Evolutionary conservation across 192 early-diverging fungal species (phyloP), one percentile per base, ranked within the genome.

Genomic region (Backusella tuberculispora): DNA sequence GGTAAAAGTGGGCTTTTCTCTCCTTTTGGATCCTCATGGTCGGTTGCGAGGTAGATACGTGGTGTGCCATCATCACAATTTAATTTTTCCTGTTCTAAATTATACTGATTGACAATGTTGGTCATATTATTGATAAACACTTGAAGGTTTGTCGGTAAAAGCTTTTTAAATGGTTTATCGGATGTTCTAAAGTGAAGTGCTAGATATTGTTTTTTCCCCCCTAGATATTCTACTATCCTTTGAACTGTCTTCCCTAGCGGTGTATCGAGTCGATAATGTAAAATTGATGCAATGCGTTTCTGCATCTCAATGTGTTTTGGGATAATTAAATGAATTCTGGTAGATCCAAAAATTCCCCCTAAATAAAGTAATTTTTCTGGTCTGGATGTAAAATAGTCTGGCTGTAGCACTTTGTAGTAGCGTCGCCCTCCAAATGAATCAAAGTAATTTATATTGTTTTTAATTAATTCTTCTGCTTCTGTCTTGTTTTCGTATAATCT

Each of bases 11-110:
- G 5, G 26, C 67, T 76, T 37, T 77, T 64, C 45, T 80, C 69
- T 0, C 46, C 73, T 4, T 85, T 80, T 12, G 88, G 86, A 5
- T 77, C 56, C 38, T 74, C 71, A 2, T 81, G 71, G 19, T 88
- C 87, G 5, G 87, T 88, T 5, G 87, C 87, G 15, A 88, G 76
- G 45, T 86, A 88, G 10, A 86, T 81, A 40, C 78, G 78, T 8
- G 82, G 38, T 37, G 53, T 38, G 7, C n/a, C 19, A 2, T 41
- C 66, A 10, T 21, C 38, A 40, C 66, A 67, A 17, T 4, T 43
- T 42, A 67, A n/a, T 26, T 67, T 4, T 42, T 67, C 38, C 41
- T 67, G 38, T 21, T 67, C 40, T 19, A 42, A 41, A 26, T 65
- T 29, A 15, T 14, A 65, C 8, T 34, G 66, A 40, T 41, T 17